Evolutionary conservation across 1,139 yeast genomes (phyloP).

Genomic region (Wickerhamomyces sp.): DNA sequence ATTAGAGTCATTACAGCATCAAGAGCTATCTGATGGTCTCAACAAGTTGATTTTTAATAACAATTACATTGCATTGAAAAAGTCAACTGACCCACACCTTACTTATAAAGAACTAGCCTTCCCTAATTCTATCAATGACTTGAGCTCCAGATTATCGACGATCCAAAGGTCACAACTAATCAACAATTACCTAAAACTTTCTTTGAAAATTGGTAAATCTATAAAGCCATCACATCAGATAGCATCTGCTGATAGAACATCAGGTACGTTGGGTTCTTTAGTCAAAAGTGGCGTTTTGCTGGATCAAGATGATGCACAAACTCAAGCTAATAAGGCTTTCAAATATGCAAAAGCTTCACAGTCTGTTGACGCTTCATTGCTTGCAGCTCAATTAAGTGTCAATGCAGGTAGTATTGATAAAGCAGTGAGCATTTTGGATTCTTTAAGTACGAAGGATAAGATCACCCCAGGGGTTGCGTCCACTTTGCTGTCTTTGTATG

Average conservation of each 20-base stretch:
- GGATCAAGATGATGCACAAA: slow-evolving; percentile 11
- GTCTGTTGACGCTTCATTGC: slow-evolving; percentile 34
- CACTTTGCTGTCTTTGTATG: slow-evolving; percentile 45
- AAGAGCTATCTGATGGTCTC: slow-evolving; percentile 23
- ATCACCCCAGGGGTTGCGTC: slow-evolving; percentile 41
- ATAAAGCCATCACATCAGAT: slow-evolving; percentile 4
- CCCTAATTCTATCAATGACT: slow-evolving; percentile 18
- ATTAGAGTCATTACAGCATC: slow-evolving; percentile 27
- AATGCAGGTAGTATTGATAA: slow-evolving; percentile 39
- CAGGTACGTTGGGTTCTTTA: slow-evolving; percentile 9
- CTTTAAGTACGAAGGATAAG: slow-evolving; percentile 25
- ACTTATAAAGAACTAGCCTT: slow-evolving; percentile 29
- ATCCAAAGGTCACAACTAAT: slow-evolving; percentile 15
- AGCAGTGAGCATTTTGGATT: slow-evolving; percentile 41
- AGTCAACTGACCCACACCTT: slow-evolving; percentile 25
- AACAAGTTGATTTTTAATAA: slow-evolving; percentile 26
- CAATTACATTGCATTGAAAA: slow-evolving; percentile 25
- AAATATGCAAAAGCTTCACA: slow-evolving; percentile 25
- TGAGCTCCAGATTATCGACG: slow-evolving; percentile 19
- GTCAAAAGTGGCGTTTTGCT: slow-evolving; percentile 14
- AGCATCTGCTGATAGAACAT: slow-evolving; percentile 11
- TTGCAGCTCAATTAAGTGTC: slow-evolving; percentile 44
- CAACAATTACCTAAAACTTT: slow-evolving; percentile 19
- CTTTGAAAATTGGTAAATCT: slow-evolving; percentile 15
- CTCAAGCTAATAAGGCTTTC: slow-evolving; percentile 28